Evolutionary conservation across 2,329 filamentous ascomycete species (phyloP).

Genomic region (Botrytis pseudocinerea): DNA sequence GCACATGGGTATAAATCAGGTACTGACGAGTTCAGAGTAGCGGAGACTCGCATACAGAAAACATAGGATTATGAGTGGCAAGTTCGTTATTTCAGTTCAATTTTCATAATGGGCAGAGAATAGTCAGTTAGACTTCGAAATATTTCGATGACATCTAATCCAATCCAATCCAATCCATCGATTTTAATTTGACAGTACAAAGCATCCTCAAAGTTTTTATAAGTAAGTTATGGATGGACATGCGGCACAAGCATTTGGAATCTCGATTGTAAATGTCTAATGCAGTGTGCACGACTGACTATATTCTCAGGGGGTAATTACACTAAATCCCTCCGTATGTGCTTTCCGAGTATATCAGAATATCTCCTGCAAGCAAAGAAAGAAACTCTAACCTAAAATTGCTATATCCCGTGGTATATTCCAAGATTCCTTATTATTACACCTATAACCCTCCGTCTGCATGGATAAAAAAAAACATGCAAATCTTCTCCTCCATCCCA

Average conservation of each 20-base stretch:
- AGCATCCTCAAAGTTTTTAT: too few relatives aligned
- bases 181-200: too few relatives aligned
- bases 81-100: neutral
- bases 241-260: fast-evolving
- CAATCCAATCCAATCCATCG: neutral
- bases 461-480: neutral
- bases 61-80: neutral
- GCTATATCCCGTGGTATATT: neutral
- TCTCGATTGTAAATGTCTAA: neutral
- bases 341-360: neutral
- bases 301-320: neutral
- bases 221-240: too few relatives aligned
- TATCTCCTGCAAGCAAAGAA: neutral
- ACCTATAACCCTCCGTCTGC: neutral
- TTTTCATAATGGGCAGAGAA: neutral
- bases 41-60: neutral
- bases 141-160: neutral
- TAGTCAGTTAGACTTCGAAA: neutral
- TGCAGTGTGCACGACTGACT: neutral
- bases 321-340: neutral
- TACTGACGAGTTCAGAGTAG: too few relatives aligned
- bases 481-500: neutral
- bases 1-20: neutral
- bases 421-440: neutral
- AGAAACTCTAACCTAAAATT: neutral